phyloP scores from a whole-genome alignment of 345 rosid genomes.

The Eucalyptus sp. region DNA sequence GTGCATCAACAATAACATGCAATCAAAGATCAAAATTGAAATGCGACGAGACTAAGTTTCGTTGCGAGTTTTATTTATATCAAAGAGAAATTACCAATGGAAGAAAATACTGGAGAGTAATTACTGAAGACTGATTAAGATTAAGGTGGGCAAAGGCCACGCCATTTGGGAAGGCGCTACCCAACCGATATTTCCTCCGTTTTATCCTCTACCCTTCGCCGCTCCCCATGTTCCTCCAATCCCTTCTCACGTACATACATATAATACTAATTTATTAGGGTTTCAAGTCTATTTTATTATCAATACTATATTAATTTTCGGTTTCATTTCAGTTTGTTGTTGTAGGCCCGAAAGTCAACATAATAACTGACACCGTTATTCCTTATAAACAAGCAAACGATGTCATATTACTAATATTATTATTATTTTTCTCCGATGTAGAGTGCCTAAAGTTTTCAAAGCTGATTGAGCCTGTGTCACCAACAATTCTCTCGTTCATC shows the following conservation, averaged over 20 bases:
- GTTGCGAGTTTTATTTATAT: background rate
- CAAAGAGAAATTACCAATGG: background rate
- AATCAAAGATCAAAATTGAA: background rate
- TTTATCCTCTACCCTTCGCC: background rate
- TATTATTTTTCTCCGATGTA: background rate
- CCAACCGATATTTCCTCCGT: background rate
- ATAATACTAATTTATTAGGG: no score
- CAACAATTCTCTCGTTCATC: background rate
- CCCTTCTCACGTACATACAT: background rate
- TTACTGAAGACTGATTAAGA: background rate
- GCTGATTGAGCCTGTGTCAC: background rate
- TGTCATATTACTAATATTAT: background rate
- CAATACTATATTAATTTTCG: background rate
- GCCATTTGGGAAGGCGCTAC: background rate
- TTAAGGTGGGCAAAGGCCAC: background rate
- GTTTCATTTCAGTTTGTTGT: background rate
- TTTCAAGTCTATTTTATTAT: background rate
- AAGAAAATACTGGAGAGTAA: background rate
- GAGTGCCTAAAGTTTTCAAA: background rate
- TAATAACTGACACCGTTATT: background rate
- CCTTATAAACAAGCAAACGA: background rate
- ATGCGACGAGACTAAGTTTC: background rate
- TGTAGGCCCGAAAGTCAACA: background rate
- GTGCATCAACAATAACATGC: background rate
- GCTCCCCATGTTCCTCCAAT: background rate